Evolutionary conservation across 177 flowering plant species (phyloP), one percentile per base, ranked within the genome.

Genomic region (Vitis hybrid): DNA sequence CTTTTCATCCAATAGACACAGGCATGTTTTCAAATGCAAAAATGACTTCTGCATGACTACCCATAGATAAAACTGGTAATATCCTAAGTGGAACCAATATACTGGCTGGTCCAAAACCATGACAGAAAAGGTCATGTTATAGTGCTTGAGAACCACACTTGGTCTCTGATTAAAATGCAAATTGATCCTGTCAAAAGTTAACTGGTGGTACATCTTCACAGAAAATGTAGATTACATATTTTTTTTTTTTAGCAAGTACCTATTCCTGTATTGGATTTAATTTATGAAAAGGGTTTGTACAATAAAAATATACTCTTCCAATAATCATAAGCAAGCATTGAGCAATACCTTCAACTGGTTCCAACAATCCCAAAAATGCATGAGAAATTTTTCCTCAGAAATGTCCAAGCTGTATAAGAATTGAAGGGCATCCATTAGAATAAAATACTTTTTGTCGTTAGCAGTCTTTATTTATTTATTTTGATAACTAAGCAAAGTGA

Each of bases 291-390:
- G 31, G 20, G 20, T 22, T 1, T 18, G 4, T 58, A 15, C 20
- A 6, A 8, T 4, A 58, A 20, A 14, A 18, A 10, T 11, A 22
- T 22, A 20, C 11, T 24, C 28, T 53, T 13, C 49, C 31, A 10
- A 12, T 44, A 61, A 62, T 31, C 52, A 60, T 60, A 15, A 22
- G 22, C 50, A 31, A 28, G 65, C 18, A 68, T 53, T 44, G 12
- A 69, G 38, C 47, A 24, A 58, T 87, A 89, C 98, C 97, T 84
- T 85, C 71, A 94, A 60, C 54, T 73, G 82, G 75, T 87, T 76
- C 93, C 93, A 94, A 75, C 96, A 90, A 63, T 82, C 87, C 98
- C 98, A 94, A 71, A 94, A 94, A 76, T 94, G 85, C 9, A 53
- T 77, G 12, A 92, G 78, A 79, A 94, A 94, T 65, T 82, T 89